phyloP scores from a whole-genome alignment of 1,284 basidiomycete species.

The Pseudozyma flocculosa region DNA sequence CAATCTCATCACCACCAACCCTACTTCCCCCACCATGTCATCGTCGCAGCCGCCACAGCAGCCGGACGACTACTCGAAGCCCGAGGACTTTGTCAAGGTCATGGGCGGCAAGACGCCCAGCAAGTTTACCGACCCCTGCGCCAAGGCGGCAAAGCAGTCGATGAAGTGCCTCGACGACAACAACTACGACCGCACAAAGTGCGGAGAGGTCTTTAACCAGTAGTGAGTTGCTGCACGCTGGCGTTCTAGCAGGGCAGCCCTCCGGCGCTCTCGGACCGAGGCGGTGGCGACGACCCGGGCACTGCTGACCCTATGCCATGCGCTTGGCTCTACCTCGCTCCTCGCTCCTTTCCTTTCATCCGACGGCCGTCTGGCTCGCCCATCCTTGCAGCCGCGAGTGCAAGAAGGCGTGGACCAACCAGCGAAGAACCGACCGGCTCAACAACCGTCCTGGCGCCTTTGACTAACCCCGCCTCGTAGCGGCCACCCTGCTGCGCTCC shows the following conservation, averaged over 20 bases:
- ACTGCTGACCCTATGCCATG: too few species aligned
- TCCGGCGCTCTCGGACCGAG: too few species aligned
- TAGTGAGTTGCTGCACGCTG: constrained; percentile 42
- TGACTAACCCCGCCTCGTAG: constrained; percentile 8
- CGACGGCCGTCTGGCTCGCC: too few species aligned
- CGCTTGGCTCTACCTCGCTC: too few species aligned
- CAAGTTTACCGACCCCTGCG: constrained; percentile 53
- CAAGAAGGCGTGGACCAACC: constrained; percentile 47
- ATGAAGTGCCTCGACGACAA: constrained; percentile 55
- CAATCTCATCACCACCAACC: too few species aligned
- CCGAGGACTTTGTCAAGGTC: constrained; percentile 37
- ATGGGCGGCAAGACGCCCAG: constrained; percentile 44
- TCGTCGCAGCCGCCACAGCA: too few species aligned
- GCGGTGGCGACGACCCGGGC: too few species aligned
- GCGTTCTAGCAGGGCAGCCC: too few species aligned
- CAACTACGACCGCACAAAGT: constrained; percentile 47
- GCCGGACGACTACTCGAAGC: constrained; percentile 10
- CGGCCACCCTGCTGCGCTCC: too few species aligned
- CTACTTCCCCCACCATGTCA: too few species aligned
- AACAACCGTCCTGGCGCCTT: constrained; percentile 38
- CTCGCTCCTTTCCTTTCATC: too few species aligned
- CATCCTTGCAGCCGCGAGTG: constrained; percentile 45
- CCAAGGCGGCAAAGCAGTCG: constrained; percentile 47
- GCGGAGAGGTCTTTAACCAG: constrained; percentile 47
- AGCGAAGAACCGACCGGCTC: constrained; percentile 37